These are phyloP conservation scores for Thymus quinquecostatus DNA, from an alignment of 257 asterid genomes.

Conservation along the genomic window DNA sequence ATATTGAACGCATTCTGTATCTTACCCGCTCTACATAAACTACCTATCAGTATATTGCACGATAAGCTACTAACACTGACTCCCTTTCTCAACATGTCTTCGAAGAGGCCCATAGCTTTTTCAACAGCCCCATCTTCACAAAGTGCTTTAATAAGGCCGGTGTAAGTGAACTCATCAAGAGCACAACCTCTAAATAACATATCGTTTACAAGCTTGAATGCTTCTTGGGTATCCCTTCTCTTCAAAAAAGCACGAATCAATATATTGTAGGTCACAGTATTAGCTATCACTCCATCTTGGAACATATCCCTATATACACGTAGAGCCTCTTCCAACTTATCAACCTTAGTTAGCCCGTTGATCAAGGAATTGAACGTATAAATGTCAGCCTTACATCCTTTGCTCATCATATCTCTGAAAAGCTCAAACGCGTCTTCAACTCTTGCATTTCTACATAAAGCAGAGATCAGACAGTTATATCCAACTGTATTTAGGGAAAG, in stretches of 20 bases:
- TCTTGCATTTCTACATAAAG: slow-evolving; percentile 68
- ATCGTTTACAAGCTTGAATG: slow-evolving; percentile 72
- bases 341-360: slow-evolving; percentile 60
- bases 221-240: slow-evolving; percentile 58
- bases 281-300: slow-evolving; percentile 80
- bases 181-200: slow-evolving; percentile 78
- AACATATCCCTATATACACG: slow-evolving; percentile 69
- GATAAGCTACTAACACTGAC: slow-evolving; percentile 48
- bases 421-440: slow-evolving; percentile 60
- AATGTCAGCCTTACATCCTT: slow-evolving; percentile 73
- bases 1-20: slow-evolving; percentile 68
- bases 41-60: slow-evolving; percentile 64
- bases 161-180: slow-evolving; percentile 71
- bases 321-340: slow-evolving; percentile 70
- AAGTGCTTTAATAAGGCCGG: slow-evolving; percentile 73
- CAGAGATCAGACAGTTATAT: slow-evolving; percentile 75
- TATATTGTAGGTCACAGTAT: slow-evolving; percentile 78
- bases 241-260: slow-evolving; percentile 70
- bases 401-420: slow-evolving; percentile 48
- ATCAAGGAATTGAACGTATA: slow-evolving; percentile 77
- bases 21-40: slow-evolving; percentile 58
- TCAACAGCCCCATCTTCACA: slow-evolving; percentile 79
- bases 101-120: slow-evolving; percentile 70
- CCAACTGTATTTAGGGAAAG: slow-evolving; percentile 70
- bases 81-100: slow-evolving; percentile 75